These are phyloP conservation scores for Salvia hispanica DNA, from an alignment of 257 asterid species.

Conservation along the genomic window DNA sequence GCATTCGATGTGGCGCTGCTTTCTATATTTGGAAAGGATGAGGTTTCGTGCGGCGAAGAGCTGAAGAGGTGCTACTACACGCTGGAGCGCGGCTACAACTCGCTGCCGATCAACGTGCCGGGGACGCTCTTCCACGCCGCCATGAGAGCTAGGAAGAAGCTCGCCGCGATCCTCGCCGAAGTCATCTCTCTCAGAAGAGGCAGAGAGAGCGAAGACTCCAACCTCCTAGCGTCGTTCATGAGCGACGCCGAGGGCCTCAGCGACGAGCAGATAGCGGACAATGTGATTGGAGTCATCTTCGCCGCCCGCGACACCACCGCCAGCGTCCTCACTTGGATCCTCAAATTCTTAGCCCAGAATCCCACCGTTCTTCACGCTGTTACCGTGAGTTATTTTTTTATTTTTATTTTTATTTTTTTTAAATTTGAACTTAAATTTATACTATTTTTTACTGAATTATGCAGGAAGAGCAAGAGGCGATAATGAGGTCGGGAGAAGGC, in stretches of 20 bases:
- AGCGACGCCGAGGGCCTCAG: constrained; percentile 50
- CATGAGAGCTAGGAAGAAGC: constrained; percentile 68
- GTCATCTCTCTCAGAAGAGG: constrained; percentile 50
- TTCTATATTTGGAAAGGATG: constrained; percentile 74
- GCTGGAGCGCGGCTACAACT: constrained; percentile 73
- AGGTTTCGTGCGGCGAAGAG: constrained; percentile 58
- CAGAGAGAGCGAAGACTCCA: constrained; percentile 39
- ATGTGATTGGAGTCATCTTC: constrained; percentile 70
- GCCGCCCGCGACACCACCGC: constrained; percentile 87
- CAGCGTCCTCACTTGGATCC: constrained; percentile 67
- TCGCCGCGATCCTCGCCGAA: constrained; percentile 51
- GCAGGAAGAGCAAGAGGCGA: constrained; percentile 51
- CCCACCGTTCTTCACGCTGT: constrained; percentile 62
- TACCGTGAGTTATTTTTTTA: no score
- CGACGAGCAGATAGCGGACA: constrained; percentile 73
- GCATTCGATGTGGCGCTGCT: constrained; percentile 73
- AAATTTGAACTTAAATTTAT: no score
- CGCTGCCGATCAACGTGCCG: constrained; percentile 65
- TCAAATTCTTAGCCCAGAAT: constrained; percentile 67
- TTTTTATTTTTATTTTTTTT: no score
- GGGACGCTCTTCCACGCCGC: constrained; percentile 73
- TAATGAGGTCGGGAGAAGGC: constrained; percentile 40
- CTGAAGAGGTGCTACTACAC: constrained; percentile 64
- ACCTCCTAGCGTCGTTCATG: constrained; percentile 69
- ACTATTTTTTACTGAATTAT: no score